These are phyloP conservation scores for Candida alai DNA, from an alignment of 805 yeast genomes.

Conservation along the genomic window DNA sequence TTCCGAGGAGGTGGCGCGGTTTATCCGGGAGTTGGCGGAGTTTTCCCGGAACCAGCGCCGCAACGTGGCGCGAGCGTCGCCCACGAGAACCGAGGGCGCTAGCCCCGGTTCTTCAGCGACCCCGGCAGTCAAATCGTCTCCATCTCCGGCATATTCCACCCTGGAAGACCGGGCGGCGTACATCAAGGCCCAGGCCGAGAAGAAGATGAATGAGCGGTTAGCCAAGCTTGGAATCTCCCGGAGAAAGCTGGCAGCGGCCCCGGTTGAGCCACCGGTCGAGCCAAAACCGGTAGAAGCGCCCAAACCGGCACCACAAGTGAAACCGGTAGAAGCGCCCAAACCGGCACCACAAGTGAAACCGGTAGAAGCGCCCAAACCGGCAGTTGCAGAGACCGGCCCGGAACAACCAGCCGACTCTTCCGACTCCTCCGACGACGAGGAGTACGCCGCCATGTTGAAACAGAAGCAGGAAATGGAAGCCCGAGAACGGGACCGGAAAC, in stretches of 20 bases:
- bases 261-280: conserved; percentile 4
- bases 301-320: conserved; percentile 6
- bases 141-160: conserved; percentile 26
- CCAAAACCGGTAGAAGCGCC: conserved; percentile 4
- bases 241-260: conserved; percentile 17
- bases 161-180: conserved; percentile 74
- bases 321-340: conserved; percentile 1
- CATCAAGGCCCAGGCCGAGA: conserved; percentile 71
- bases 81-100: too few species aligned
- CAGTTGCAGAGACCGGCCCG: conserved; percentile 1
- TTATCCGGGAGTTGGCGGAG: conserved; percentile 54
- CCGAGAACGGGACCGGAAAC: conserved; percentile 38
- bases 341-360: conserved; percentile 5
- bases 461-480: conserved; percentile 43
- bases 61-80: conserved; percentile 11
- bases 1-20: conserved; percentile 53
- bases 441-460: conserved; percentile 46
- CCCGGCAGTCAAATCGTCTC: conserved; percentile 7
- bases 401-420: conserved; percentile 18
- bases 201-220: conserved; percentile 78
- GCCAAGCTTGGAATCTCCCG: conserved; percentile 73
- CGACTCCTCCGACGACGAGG: conserved; percentile 42
- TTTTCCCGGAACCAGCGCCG: conserved; percentile 11
- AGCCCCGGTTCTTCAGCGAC: too few species aligned
- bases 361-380: not conserved